These are phyloP conservation scores for Hebeloma cylindrosporum DNA, from an alignment of 768 basidiomycete genomes.

Conservation along the genomic window DNA sequence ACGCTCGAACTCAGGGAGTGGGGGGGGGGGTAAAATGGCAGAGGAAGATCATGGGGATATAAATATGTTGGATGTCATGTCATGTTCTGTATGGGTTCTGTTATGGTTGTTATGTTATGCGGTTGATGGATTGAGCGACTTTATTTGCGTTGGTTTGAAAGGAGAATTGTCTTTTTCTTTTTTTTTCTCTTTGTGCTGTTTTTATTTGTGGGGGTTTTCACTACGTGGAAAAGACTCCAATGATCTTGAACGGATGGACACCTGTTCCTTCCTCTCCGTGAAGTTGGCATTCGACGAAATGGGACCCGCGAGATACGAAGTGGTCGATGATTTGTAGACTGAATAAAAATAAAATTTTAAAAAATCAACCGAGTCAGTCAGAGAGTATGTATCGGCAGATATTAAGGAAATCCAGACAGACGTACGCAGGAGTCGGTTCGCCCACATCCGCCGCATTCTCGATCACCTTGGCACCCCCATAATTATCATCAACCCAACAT, in stretches of 20 bases:
- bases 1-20: no score
- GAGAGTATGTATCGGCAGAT: neutral
- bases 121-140: no score
- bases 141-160: no score
- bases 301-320: conserved; percentile 81
- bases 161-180: no score
- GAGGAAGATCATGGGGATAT: no score
- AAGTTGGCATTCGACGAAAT: conserved; percentile 90
- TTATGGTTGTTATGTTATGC: no score
- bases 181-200: no score
- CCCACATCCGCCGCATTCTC: conserved; percentile 72
- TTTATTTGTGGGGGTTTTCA: no score
- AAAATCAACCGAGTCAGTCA: conserved; percentile 7
- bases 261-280: conserved; percentile 83
- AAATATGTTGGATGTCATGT: no score
- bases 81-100: no score
- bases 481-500: conserved; percentile 99
- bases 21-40: no score
- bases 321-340: conserved; percentile 88
- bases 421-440: conserved; percentile 67
- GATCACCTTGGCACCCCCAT: conserved; percentile 69
- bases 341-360: conserved; percentile 8
- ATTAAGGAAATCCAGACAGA: conserved; percentile 20
- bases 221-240: conserved; percentile 85
- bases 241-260: conserved; percentile 84